Percentiles rank a stretch among this genome's conserved stretches.
Evolutionary conservation across 2,329 filamentous ascomycete species (phyloP).

Genomic region (Cryphonectria parasitica): DNA sequence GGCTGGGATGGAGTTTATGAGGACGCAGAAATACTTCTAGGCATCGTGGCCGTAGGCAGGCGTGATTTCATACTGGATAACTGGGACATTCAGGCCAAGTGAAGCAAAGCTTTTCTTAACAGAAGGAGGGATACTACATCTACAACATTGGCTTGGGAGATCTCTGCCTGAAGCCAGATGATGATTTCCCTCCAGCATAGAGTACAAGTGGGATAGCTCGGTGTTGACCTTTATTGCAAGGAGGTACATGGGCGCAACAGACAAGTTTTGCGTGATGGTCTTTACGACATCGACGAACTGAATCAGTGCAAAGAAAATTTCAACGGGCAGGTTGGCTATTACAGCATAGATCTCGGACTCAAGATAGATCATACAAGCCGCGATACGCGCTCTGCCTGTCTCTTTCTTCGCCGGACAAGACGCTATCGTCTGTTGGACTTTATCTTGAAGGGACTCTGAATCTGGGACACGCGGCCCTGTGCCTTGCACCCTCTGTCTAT

Average conservation of each 20-base stretch:
- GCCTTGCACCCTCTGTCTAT: neutral
- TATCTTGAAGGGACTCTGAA: neutral
- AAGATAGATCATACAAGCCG: neutral
- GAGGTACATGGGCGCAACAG: neutral
- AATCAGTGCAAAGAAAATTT: neutral
- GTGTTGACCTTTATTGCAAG: no score
- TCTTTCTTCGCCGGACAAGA: neutral
- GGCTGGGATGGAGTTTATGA: conserved; percentile 56
- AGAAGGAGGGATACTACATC: neutral
- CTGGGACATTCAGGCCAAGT: neutral
- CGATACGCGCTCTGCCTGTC: neutral
- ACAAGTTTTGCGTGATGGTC: neutral
- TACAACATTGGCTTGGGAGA: neutral
- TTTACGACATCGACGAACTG: neutral
- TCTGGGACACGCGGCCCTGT: neutral
- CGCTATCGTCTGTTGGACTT: neutral
- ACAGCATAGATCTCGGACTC: neutral
- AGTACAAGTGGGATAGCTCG: neutral
- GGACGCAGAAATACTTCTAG: conserved; percentile 40
- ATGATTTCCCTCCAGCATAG: neutral
- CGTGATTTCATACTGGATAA: no score
- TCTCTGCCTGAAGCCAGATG: neutral
- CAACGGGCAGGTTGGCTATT: neutral
- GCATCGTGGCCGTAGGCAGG: no score
- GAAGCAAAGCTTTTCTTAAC: neutral